Evolutionary conservation across 495 filamentous ascomycete genomes (phyloP).

Genomic region (Neurospora pannonica): DNA sequence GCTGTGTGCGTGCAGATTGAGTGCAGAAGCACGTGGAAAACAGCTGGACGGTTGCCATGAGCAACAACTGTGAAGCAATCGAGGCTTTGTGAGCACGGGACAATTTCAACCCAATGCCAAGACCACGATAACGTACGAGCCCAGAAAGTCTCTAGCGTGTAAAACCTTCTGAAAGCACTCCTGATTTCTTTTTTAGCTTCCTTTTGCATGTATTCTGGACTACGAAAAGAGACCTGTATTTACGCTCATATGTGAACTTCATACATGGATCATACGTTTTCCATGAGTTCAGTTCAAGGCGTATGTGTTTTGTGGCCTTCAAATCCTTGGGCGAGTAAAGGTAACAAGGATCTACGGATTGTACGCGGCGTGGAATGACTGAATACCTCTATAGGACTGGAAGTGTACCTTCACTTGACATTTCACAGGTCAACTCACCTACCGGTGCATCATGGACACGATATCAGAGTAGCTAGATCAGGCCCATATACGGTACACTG

Average conservation of each 20-base stretch:
- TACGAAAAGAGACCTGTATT: background rate
- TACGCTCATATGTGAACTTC: background rate
- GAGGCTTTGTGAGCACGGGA: background rate
- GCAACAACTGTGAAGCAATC: background rate
- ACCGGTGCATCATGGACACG: background rate
- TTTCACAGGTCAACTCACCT: background rate
- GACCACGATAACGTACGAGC: background rate
- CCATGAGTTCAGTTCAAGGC: background rate
- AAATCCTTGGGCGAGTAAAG: background rate
- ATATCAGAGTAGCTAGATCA: background rate
- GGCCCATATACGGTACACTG: background rate
- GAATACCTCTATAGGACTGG: background rate
- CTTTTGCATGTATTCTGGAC: background rate
- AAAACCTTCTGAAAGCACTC: background rate
- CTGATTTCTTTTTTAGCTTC: background rate
- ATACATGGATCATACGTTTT: background rate
- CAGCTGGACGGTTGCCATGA: background rate
- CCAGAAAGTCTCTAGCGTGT: background rate
- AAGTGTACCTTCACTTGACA: background rate
- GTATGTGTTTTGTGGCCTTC: background rate
- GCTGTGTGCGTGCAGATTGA: background rate
- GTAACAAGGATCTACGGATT: background rate
- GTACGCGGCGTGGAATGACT: background rate
- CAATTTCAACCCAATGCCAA: background rate
- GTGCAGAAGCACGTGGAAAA: background rate